Percentiles rank a stretch among this genome's conserved stretches.
These are phyloP conservation scores for Aureobasidium sp. DNA, from an alignment of 2,329 filamentous ascomycete genomes.

Conservation along the genomic window DNA sequence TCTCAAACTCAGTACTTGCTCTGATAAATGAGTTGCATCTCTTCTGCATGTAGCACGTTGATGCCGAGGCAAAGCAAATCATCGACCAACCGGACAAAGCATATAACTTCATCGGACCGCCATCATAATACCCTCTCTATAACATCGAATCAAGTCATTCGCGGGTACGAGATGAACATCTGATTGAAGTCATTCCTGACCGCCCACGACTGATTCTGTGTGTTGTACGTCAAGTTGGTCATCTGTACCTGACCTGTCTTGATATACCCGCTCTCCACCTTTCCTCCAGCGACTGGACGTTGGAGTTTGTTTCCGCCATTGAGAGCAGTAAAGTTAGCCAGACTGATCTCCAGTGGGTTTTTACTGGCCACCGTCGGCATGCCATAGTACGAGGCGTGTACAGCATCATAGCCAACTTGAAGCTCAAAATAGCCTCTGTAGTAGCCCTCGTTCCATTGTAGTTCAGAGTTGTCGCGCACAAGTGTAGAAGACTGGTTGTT, in stretches of 20 bases:
- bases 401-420: constrained; percentile 46
- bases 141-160: background rate
- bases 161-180: background rate
- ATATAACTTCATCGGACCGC: no score
- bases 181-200: constrained; percentile 17
- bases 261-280: constrained; percentile 49
- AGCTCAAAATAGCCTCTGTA: constrained; percentile 67
- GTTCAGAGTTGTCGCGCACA: constrained; percentile 47
- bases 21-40: no score
- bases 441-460: constrained; percentile 66
- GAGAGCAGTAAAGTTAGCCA: constrained; percentile 62
- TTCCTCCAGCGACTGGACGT: constrained; percentile 40
- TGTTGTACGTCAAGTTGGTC: constrained; percentile 24
- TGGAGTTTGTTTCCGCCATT: constrained; percentile 52
- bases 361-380: constrained; percentile 50
- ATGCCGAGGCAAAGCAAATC: no score
- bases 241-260: constrained; percentile 34
- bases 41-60: no score
- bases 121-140: no score
- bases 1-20: no score
- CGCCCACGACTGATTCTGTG: constrained; percentile 13
- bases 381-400: constrained; percentile 58
- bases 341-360: constrained; percentile 55
- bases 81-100: no score
- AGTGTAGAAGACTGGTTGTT: constrained; percentile 40